A percentile compares a stretch with the other conserved stretches of the same genome.
These are phyloP conservation scores for Ophiostoma angusticollis DNA, from an alignment of 2,329 filamentous ascomycete species.

Conservation along the genomic window DNA sequence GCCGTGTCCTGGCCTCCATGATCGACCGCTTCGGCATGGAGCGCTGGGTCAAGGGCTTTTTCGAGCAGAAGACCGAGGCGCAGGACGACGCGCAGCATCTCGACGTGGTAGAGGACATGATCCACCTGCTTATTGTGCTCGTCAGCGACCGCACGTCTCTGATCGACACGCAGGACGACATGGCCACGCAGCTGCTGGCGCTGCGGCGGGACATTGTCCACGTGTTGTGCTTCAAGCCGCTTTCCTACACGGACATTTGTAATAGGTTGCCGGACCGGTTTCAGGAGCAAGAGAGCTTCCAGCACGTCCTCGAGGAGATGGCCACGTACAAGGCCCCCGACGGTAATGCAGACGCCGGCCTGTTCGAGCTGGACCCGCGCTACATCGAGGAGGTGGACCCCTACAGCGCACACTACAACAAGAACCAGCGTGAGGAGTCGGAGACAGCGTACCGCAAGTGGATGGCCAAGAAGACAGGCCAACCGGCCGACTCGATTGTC, in stretches of 20 bases:
- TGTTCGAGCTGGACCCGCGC: conserved; percentile 80
- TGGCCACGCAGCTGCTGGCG: conserved; percentile 51
- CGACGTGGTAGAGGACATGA: conserved; percentile 90
- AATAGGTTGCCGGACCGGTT: conserved; percentile 78
- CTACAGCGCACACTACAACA: conserved; percentile 90
- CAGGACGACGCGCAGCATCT: conserved; percentile 82
- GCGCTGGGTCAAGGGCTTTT: conserved; percentile 75
- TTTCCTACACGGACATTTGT: conserved; percentile 87
- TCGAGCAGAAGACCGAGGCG: conserved; percentile 55
- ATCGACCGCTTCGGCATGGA: conserved; percentile 85
- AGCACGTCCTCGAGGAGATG: conserved; percentile 72
- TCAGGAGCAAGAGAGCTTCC: conserved; percentile 79
- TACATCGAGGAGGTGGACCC: conserved; percentile 84
- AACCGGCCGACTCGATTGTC: conserved; percentile 68
- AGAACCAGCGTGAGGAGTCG: conserved; percentile 92
- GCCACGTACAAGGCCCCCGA: conserved; percentile 83
- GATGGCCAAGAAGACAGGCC: conserved; percentile 78
- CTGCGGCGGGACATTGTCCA: conserved; percentile 87
- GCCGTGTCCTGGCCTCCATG: conserved; percentile 73
- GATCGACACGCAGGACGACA: conserved; percentile 47
- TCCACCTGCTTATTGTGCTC: conserved; percentile 82
- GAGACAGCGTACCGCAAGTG: conserved; percentile 79
- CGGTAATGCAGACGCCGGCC: conserved; percentile 82
- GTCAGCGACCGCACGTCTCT: conserved; percentile 80
- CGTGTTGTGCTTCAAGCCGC: conserved; percentile 87